phyloP scores from a whole-genome alignment of 768 basidiomycete species.

The Clavaria fumosa region DNA sequence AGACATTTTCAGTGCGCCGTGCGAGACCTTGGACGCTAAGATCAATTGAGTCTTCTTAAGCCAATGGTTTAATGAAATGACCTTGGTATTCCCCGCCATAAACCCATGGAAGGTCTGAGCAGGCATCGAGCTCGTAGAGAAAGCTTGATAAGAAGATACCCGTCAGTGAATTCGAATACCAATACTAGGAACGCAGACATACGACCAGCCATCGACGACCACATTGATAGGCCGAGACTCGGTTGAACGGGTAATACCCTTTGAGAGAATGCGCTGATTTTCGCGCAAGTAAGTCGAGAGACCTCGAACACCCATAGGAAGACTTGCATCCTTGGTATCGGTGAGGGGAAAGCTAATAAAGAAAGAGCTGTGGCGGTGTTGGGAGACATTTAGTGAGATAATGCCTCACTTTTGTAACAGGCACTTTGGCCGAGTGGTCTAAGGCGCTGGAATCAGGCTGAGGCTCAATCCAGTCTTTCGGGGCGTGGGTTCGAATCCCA shows the following conservation, averaged over 20 bases:
- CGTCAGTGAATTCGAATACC: slow-evolving; percentile 7
- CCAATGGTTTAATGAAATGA: no score
- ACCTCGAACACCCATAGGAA: slow-evolving; percentile 37
- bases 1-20: slow-evolving; percentile 33
- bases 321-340: no score
- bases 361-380: background rate
- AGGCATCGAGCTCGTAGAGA: slow-evolving; percentile 51
- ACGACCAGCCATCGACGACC: slow-evolving; percentile 83
- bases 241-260: slow-evolving; percentile 14
- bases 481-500: slow-evolving; percentile 30
- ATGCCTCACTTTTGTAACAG: slow-evolving; percentile 6
- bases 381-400: background rate
- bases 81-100: slow-evolving; percentile 69
- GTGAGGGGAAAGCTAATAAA: no score
- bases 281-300: slow-evolving; percentile 38
- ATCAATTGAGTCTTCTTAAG: no score
- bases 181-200: slow-evolving; percentile 23
- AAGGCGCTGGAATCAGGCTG: slow-evolving; percentile 40
- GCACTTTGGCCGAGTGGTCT: slow-evolving; percentile 45
- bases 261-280: slow-evolving; percentile 28
- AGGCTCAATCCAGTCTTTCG: slow-evolving; percentile 22
- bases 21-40: no score
- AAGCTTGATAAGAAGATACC: slow-evolving; percentile 31
- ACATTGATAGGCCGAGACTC: slow-evolving; percentile 26
- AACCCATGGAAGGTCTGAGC: slow-evolving; percentile 60